Percentiles rank a stretch among this genome's conserved stretches.
Conservation (phyloP, 345 rosid genomes). For the Leavenworthia alabamica region DNA sequence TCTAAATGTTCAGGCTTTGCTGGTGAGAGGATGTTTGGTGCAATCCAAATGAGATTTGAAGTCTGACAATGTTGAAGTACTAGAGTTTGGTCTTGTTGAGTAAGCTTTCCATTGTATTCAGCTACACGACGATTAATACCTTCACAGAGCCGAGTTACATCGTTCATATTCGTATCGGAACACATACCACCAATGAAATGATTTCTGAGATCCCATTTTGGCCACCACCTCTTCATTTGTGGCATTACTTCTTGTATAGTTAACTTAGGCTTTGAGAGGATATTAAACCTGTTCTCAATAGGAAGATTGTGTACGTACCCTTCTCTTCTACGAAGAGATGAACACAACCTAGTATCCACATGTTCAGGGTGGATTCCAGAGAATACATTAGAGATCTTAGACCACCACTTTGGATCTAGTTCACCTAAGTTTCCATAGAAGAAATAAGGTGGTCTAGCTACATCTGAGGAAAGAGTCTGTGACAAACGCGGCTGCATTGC, state of each 20-base stretch:
- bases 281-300: slow-evolving; percentile 42
- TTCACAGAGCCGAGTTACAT: slow-evolving; percentile 49
- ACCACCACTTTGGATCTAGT: slow-evolving; percentile 44
- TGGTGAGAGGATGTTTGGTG: slow-evolving; percentile 46
- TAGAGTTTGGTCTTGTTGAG: slow-evolving; percentile 50
- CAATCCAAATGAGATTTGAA: slow-evolving; percentile 72
- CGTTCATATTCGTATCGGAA: slow-evolving; percentile 27
- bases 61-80: slow-evolving; percentile 51
- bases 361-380: slow-evolving; percentile 62
- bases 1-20: slow-evolving; percentile 61
- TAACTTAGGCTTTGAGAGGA: slow-evolving; percentile 49
- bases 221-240: slow-evolving; percentile 76
- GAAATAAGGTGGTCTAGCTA: slow-evolving; percentile 68
- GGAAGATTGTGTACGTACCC: slow-evolving; percentile 91
- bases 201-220: slow-evolving; percentile 87
- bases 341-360: slow-evolving; percentile 52
- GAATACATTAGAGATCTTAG: slow-evolving; percentile 60
- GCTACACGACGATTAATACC: slow-evolving; percentile 42
- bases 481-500: slow-evolving; percentile 38
- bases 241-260: slow-evolving; percentile 66
- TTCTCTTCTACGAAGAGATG: slow-evolving; percentile 70
- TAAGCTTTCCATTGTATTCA: slow-evolving; percentile 47
- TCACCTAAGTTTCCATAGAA: slow-evolving; percentile 62
- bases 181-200: slow-evolving; percentile 38
- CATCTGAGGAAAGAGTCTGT: slow-evolving; percentile 37